Conservation (phyloP, 805 yeast genomes). For the Alloascoidea africana region DNA sequence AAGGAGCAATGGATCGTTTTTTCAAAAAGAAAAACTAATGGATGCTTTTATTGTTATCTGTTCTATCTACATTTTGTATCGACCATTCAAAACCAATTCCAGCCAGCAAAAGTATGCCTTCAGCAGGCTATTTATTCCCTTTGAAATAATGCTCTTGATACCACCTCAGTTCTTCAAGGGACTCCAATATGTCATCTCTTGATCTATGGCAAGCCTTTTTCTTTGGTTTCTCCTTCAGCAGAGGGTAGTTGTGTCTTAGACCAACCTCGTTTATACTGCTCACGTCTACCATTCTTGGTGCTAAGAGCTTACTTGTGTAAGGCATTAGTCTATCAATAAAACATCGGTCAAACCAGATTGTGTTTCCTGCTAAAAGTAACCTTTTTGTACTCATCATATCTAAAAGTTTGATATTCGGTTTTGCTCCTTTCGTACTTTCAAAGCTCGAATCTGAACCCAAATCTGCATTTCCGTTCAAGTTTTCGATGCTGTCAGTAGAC, state of each 20-base stretch:
- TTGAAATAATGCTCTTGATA: constrained; percentile 8
- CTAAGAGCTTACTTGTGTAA: neutral
- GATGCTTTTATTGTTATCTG: too few relatives aligned
- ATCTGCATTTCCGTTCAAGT: too few relatives aligned
- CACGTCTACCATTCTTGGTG: neutral
- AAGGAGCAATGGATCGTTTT: too few relatives aligned
- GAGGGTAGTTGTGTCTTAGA: neutral
- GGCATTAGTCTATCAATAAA: neutral
- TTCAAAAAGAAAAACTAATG: too few relatives aligned
- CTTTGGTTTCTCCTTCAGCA: neutral
- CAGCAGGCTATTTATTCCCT: too few relatives aligned
- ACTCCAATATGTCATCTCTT: neutral
- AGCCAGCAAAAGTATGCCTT: too few relatives aligned
- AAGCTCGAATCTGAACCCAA: too few relatives aligned
- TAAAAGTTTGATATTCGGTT: too few relatives aligned
- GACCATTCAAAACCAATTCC: too few relatives aligned
- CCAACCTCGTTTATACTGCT: neutral
- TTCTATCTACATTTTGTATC: too few relatives aligned
- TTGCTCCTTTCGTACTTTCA: too few relatives aligned
- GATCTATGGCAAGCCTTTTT: neutral
- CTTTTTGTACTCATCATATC: neutral
- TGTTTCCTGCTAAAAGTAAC: neutral
- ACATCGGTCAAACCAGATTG: neutral
- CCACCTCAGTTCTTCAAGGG: constrained; percentile 8
- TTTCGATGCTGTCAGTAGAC: neutral